Conservation (phyloP, 2,329 filamentous ascomycete species). For the Colletotrichum sublineola region DNA sequence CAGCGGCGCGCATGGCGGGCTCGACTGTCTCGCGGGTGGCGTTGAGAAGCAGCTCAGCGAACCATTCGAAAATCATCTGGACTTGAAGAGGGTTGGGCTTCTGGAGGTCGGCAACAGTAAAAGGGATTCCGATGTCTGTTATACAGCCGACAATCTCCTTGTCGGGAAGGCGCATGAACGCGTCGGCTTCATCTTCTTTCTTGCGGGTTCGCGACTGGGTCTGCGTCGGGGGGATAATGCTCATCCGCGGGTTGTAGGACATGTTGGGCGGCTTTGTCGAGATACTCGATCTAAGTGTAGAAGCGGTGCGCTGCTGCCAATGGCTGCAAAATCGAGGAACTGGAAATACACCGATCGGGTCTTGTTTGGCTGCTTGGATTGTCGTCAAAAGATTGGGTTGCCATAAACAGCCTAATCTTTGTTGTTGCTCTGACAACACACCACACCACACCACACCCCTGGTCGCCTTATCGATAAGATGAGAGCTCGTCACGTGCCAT, state of each 20-base stretch:
- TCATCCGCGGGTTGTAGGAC: constrained; percentile 72
- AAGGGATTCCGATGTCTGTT: constrained; percentile 93
- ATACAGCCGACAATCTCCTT: constrained; percentile 96
- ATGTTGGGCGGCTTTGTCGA: constrained; percentile 53
- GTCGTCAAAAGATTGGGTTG: constrained; percentile 7
- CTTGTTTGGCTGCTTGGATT: constrained; percentile 11
- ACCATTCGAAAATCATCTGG: constrained; percentile 98
- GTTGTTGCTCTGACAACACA: constrained; percentile 39
- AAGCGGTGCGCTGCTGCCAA: neutral
- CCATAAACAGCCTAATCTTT: constrained; percentile 18
- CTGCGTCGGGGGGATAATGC: constrained; percentile 68
- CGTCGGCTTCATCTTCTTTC: constrained; percentile 71
- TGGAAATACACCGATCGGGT: neutral
- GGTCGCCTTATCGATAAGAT: constrained; percentile 4
- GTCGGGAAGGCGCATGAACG: constrained; percentile 72
- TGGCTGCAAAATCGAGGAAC: neutral
- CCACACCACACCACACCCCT: no score
- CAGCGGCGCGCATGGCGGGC: constrained; percentile 93
- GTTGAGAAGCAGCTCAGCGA: constrained; percentile 94
- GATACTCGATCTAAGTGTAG: neutral
- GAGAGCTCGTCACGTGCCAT: neutral
- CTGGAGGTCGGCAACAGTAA: constrained; percentile 86
- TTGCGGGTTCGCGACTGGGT: constrained; percentile 66
- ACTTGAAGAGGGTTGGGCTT: constrained; percentile 96
- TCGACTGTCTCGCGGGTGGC: constrained; percentile 93